Percentiles rank a stretch among this genome's conserved stretches.
Conservation (phyloP, 1,284 basidiomycete species). For the Ceratobasidium papillatum region DNA sequence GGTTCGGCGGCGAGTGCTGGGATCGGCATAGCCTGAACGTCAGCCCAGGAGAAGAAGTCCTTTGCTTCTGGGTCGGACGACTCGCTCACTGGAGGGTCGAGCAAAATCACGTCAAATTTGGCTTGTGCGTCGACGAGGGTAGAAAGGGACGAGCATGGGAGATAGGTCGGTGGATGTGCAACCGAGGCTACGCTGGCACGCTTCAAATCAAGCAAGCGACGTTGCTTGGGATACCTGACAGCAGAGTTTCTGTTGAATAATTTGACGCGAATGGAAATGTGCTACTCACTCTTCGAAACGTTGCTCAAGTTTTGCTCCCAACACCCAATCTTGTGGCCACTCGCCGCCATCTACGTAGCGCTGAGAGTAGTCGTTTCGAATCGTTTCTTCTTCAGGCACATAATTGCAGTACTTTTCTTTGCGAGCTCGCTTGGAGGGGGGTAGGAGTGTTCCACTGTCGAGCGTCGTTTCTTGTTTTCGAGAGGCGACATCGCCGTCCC, state of each 20-base stretch:
- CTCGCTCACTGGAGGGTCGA: conserved; percentile 88
- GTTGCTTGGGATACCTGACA: conserved; percentile 88
- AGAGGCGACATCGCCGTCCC: conserved; percentile 32
- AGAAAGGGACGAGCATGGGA: conserved; percentile 62
- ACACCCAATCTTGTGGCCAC: conserved; percentile 90
- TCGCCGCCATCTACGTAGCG: conserved; percentile 89
- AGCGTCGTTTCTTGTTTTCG: conserved; percentile 25
- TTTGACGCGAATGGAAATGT: background rate
- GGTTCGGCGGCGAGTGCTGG: conserved; percentile 89
- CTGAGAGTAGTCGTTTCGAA: conserved; percentile 93
- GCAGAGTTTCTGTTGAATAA: background rate
- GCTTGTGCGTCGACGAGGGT: conserved; percentile 46
- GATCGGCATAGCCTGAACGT: conserved; percentile 83
- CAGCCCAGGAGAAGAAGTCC: conserved; percentile 83
- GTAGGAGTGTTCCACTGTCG: conserved; percentile 51
- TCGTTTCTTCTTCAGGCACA: conserved; percentile 89
- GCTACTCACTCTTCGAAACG: conserved; percentile 89
- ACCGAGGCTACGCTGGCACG: conserved; percentile 70
- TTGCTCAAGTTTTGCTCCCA: conserved; percentile 83
- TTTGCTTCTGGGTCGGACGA: conserved; percentile 50
- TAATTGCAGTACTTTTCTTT: conserved; percentile 76
- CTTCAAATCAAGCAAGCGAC: conserved; percentile 81
- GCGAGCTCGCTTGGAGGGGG: conserved; percentile 74
- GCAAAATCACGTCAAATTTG: conserved; percentile 93
- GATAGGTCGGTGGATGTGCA: conserved; percentile 65